phyloP scores from a whole-genome alignment of 2,329 filamentous ascomycete genomes.

The Trichoderma arundinaceum region DNA sequence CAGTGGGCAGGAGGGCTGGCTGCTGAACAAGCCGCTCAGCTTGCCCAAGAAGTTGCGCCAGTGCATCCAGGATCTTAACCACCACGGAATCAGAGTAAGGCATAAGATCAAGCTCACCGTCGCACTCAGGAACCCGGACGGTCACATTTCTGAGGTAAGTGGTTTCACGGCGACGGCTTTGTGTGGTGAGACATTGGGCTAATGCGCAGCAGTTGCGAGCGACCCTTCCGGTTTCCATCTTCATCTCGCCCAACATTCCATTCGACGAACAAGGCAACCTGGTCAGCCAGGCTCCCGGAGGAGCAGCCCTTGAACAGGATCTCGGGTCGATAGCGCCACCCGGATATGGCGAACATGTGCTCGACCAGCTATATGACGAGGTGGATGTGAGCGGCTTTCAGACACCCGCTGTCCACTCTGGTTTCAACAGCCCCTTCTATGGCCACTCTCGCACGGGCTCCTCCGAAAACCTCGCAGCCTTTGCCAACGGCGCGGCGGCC shows the following conservation, averaged over 20 bases:
- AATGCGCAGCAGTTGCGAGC: conserved; percentile 69
- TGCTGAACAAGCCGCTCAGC: conserved; percentile 65
- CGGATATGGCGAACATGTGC: conserved; percentile 84
- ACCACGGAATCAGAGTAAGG: conserved; percentile 85
- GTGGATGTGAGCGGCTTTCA: conserved; percentile 82
- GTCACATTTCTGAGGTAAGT: conserved; percentile 84
- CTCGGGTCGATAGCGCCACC: conserved; percentile 79
- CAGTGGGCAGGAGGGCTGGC: conserved; percentile 69
- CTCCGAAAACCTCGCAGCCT: conserved; percentile 74
- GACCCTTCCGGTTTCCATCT: conserved; percentile 87
- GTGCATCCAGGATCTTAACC: conserved; percentile 89
- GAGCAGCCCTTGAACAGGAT: conserved; percentile 55
- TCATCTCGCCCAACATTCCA: conserved; percentile 92
- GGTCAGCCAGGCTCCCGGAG: conserved; percentile 63
- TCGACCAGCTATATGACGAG: conserved; percentile 90
- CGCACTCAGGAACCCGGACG: conserved; percentile 91
- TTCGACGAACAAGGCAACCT: conserved; percentile 87
- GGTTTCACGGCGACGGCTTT: not conserved
- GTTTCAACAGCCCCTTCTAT: conserved; percentile 81
- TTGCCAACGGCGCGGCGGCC: conserved; percentile 41
- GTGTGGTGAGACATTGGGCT: conserved; percentile 25
- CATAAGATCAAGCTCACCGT: conserved; percentile 94
- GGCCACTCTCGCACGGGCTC: conserved; percentile 76
- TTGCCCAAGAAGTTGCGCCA: conserved; percentile 81
- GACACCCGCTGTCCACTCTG: conserved; percentile 72